Evolutionary conservation across 345 rosid species (phyloP).

Genomic region (Clarkia xantiana): DNA sequence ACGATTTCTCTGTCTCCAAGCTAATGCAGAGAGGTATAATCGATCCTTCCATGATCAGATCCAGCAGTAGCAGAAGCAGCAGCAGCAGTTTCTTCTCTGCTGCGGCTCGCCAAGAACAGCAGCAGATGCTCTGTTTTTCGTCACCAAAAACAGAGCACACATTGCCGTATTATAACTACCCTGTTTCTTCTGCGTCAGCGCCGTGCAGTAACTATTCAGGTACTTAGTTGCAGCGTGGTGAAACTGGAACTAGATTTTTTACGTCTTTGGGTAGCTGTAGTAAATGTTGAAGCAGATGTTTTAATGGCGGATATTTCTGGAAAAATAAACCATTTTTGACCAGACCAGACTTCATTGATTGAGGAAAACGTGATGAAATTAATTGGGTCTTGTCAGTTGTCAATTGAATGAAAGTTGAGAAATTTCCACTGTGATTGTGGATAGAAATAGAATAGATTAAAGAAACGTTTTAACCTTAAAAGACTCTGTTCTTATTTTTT

Average conservation of each 20-base stretch:
- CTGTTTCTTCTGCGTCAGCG: constrained; percentile 16
- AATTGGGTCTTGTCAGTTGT: too few relatives aligned
- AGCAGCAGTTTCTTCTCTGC: constrained; percentile 18
- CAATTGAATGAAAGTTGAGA: too few relatives aligned
- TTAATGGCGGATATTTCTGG: not conserved
- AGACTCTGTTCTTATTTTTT: too few relatives aligned
- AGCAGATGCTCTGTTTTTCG: constrained; percentile 54
- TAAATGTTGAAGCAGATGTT: not conserved
- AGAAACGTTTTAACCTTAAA: too few relatives aligned
- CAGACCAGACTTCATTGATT: too few relatives aligned
- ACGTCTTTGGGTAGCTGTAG: not conserved
- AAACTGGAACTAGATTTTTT: not conserved
- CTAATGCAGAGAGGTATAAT: too few relatives aligned
- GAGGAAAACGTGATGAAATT: too few relatives aligned
- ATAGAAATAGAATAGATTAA: too few relatives aligned
- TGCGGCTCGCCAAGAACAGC: constrained; percentile 18
- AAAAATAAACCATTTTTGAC: too few relatives aligned
- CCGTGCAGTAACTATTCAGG: constrained; percentile 12
- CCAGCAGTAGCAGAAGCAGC: constrained; percentile 8
- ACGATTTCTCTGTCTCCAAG: constrained; percentile 12
- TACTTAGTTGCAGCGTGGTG: not conserved
- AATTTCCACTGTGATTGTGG: too few relatives aligned
- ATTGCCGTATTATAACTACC: constrained; percentile 31
- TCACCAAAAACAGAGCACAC: constrained; percentile 34
- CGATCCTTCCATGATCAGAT: too few relatives aligned